phyloP scores from a whole-genome alignment of 148 eudicot genomes.

The Spergularia marina region DNA sequence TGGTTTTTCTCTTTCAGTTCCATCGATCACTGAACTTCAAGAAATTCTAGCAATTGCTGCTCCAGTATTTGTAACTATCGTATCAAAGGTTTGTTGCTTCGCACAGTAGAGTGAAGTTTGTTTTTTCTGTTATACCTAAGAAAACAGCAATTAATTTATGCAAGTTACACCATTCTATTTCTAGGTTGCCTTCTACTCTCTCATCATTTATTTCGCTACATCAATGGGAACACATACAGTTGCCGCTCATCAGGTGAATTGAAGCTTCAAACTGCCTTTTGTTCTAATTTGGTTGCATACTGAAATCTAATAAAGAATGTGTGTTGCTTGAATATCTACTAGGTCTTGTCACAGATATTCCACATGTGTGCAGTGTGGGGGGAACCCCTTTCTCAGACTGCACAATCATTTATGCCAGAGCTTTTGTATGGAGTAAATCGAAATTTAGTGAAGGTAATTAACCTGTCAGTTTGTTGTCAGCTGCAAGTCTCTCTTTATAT shows the following conservation, averaged over 20 bases:
- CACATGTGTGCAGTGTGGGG: conserved; percentile 83
- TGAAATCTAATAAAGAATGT: conserved; percentile 1
- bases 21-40: conserved; percentile 54
- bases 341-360: conserved; percentile 83
- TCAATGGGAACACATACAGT: conserved; percentile 83
- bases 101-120: neutral
- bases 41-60: conserved; percentile 74
- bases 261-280: neutral
- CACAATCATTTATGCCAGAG: conserved; percentile 99
- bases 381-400: conserved; percentile 96
- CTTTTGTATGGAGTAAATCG: conserved; percentile 74
- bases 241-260: conserved; percentile 93
- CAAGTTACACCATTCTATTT: conserved; percentile 3
- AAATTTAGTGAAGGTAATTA: conserved; percentile 64
- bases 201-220: conserved; percentile 78
- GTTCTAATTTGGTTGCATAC: neutral
- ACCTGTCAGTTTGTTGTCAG: neutral
- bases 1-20: conserved; percentile 59
- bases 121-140: neutral
- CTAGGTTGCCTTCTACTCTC: conserved; percentile 78
- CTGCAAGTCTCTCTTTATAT: neutral
- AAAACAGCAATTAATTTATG: neutral
- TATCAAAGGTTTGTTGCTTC: conserved; percentile 67
- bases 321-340: conserved; percentile 20
- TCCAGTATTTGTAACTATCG: conserved; percentile 84